Base-by-base conservation (phyloP, 176 grass and related monocot species). In the Pontederia crassipes region DNA sequence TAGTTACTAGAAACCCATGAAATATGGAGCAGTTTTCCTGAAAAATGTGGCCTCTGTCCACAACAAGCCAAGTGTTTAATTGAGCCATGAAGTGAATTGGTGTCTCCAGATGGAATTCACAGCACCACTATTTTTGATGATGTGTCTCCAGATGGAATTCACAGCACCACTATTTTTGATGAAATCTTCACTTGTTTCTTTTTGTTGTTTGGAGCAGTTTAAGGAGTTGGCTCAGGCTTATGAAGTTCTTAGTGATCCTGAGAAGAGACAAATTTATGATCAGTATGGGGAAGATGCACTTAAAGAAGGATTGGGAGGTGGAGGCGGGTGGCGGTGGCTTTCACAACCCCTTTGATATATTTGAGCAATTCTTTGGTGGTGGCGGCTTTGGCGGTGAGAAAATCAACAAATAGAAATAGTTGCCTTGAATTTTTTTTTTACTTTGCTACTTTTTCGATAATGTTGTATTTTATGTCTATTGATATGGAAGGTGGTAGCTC, bases 201-300 rank as follows among this genome's bases (percentile, higher is more conserved):
- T 57, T 68, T 61, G 15, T 28, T 66, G 20, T 24, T 64, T 80
- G 62, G 18, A 32, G 10, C 62, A 97, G 87, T 97, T 97, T 55
- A 97, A 97, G 64, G 92, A 97, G 80, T 40, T 97, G 66, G 79
- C 87, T 68, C 92, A 97, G 73, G 87, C 92, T 62, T 97, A 90
- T 55, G 92, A 97, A 28, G 87, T 91, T 70, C 92, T 97, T 54
- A 97, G 77, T 64, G 81, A 97, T 69, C 84, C 92, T 3, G 87
- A 97, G 58, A 97, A 97, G 68, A 80, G 87, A 71, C 87, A 97
- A 11, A 76, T 91, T 49, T 97, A 97, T 62, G 84, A 97, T 48
- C 81, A 88, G 59, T 97, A 85, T 65, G 92, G 92, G 47, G 87
- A 97, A 82, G 92, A 97, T 87, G 87, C 87, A 6, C 81, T 97